A percentile compares a stretch with the other conserved stretches of the same genome.
phyloP scores from a whole-genome alignment of 352 stramenopile species.

The Phytophthora pistaciae region DNA sequence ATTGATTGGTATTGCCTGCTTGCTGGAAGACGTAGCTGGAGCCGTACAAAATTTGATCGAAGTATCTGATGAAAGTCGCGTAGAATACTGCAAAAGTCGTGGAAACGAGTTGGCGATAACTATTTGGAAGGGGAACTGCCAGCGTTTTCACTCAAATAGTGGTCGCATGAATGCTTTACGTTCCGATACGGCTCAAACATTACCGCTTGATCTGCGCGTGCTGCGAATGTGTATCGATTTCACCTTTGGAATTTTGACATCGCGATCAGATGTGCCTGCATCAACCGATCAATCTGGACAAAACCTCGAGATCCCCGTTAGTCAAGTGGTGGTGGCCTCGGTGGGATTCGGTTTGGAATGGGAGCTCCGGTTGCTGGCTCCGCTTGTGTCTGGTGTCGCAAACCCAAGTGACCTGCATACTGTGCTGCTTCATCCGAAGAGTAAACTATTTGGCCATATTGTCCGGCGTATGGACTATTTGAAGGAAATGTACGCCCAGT shows the following conservation, averaged over 20 bases:
- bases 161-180: slow-evolving; percentile 6
- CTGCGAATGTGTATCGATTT: slow-evolving; percentile 63
- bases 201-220: slow-evolving; percentile 54
- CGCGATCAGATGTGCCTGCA: slow-evolving; percentile 13
- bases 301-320: not conserved
- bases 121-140: slow-evolving; percentile 58
- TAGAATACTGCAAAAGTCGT: slow-evolving; percentile 4
- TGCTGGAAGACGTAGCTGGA: slow-evolving; percentile 56
- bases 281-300: slow-evolving; percentile 7
- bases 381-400: slow-evolving; percentile 32
- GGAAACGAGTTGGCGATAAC: slow-evolving; percentile 19
- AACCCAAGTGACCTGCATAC: slow-evolving; percentile 33
- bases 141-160: slow-evolving; percentile 35
- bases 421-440: slow-evolving; percentile 62
- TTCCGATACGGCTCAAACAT: not conserved
- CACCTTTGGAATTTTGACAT: slow-evolving; percentile 48
- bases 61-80: slow-evolving; percentile 22
- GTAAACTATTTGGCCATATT: slow-evolving; percentile 41
- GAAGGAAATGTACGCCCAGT: slow-evolving; percentile 30
- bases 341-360: slow-evolving; percentile 49
- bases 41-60: slow-evolving; percentile 46
- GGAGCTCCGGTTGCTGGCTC: slow-evolving; percentile 57
- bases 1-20: slow-evolving; percentile 57
- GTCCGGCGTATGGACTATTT: slow-evolving; percentile 36
- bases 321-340: slow-evolving; percentile 22